Evolutionary conservation across 495 filamentous ascomycete species (phyloP), one percentile per base, ranked within the genome.

Genomic region (Neurospora sp.): DNA sequence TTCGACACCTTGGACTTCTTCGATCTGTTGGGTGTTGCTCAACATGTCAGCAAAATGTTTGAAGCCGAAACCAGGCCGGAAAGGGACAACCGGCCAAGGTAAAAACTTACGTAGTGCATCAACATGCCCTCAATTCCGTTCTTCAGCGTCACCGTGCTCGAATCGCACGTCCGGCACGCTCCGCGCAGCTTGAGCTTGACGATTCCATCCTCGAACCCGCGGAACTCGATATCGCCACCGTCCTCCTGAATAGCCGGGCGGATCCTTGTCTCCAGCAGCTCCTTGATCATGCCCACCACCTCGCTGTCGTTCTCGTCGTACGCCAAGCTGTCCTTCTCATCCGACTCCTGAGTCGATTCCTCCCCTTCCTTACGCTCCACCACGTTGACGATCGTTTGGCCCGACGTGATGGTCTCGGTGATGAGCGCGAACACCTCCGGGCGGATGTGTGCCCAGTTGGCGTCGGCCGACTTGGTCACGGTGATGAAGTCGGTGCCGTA

Each of bases 61-160:
- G 66, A 71, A 76, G 71, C 73, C 48, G 19, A 4, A 3, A 15
- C 5, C 13, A 13, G 70, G 19, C 17, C 8, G 17, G 15, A 70
- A 54, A 59, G 37, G 24, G 39, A 70, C 73, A 48, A 17, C 24
- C 37, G 31, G 59, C 70, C 17, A 37, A 69, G 42, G 11, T 10
- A 4, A 40, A 70, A 66, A 85, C 83, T 82, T 73, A 88, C 85
- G 80, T 86, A 87, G 78, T 87, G 84, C 94, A 97, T 97, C 78
- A 98, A 82, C 94, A 98, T 97, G 62, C 91, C 92, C 85, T 99
- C 96, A 79, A 99, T 99, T 11, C 96, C 96, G 80, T 96, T 98
- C 85, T 93, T 94, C 76, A 99, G 81, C 36, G 96, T 98, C 36
- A 97, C 93, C 0, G 95, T 97, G 80, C 94, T 97, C 45, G 92